Evolutionary conservation across 768 basidiomycete genomes (phyloP).

Genomic region (Hydnomerulius pinastri): DNA sequence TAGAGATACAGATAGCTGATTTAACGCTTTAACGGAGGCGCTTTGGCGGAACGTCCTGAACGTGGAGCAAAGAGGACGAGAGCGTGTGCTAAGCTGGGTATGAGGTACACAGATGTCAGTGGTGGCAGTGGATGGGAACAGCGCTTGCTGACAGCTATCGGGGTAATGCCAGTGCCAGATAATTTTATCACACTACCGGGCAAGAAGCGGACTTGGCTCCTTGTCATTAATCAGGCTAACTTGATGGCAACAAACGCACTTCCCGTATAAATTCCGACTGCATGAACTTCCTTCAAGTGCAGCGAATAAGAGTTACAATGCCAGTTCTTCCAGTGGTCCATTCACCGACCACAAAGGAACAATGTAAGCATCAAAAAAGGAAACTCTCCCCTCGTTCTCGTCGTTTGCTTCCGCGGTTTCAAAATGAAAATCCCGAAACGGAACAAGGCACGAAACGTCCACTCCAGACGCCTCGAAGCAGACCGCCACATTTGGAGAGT

Average conservation of each 20-base stretch:
- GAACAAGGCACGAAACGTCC: too few relatives aligned
- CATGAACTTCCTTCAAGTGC: not conserved
- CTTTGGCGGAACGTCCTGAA: not conserved
- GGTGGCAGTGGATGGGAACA: constrained; percentile 2
- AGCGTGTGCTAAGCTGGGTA: too few relatives aligned
- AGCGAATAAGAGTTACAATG: not conserved
- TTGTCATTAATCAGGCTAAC: constrained; percentile 13
- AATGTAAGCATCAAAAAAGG: not conserved
- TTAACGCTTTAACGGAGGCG: not conserved
- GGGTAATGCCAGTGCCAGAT: constrained; percentile 5
- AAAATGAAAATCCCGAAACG: not conserved
- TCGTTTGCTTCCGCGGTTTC: constrained; percentile 2
- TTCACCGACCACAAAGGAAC: not conserved
- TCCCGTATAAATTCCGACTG: constrained; percentile 1
- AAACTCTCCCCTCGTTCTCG: not conserved
- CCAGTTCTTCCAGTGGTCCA: not conserved
- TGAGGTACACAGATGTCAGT: not conserved
- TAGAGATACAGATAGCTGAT: not conserved
- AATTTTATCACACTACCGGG: constrained; percentile 14
- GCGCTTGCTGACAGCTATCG: not conserved
- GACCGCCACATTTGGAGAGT: not conserved
- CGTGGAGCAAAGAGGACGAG: too few relatives aligned
- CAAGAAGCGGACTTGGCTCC: constrained; percentile 1
- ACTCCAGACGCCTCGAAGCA: too few relatives aligned
- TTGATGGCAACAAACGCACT: constrained; percentile 11